phyloP scores from a whole-genome alignment of 2,329 filamentous ascomycete genomes.

The Macrophomina pseudophaseolina region DNA sequence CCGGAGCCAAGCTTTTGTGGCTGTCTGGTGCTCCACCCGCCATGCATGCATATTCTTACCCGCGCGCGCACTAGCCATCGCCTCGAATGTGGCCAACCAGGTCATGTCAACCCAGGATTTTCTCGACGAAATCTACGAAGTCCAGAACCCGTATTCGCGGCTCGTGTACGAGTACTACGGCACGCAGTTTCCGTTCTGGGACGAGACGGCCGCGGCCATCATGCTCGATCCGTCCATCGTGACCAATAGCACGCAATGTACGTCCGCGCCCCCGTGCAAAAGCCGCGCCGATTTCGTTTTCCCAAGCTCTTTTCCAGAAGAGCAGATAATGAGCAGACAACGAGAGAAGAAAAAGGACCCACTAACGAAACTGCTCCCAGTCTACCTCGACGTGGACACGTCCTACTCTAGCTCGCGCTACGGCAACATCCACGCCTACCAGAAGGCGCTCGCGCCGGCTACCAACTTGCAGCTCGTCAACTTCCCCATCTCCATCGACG shows the following conservation, averaged over 20 bases:
- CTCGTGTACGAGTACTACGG: slow-evolving; percentile 48
- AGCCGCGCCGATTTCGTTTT: too few species aligned
- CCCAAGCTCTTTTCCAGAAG: too few species aligned
- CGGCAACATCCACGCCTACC: slow-evolving; percentile 52
- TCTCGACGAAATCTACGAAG: slow-evolving; percentile 45
- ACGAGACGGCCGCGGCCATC: slow-evolving; percentile 52
- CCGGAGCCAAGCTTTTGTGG: background rate
- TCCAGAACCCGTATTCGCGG: slow-evolving; percentile 46
- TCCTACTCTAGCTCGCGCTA: slow-evolving; percentile 49
- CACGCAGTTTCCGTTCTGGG: slow-evolving; percentile 52
- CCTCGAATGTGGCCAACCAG: slow-evolving; percentile 56
- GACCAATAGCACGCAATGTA: slow-evolving; percentile 44
- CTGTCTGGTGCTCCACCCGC: background rate
- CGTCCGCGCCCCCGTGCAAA: slow-evolving; percentile 11
- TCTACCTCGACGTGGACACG: slow-evolving; percentile 52
- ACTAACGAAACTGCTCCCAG: slow-evolving; percentile 26
- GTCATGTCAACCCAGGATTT: slow-evolving; percentile 49
- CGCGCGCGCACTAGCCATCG: slow-evolving; percentile 36
- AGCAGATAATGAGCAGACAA: too few species aligned
- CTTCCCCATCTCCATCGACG: slow-evolving; percentile 49
- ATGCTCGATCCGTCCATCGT: slow-evolving; percentile 47
- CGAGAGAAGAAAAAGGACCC: background rate
- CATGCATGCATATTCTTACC: slow-evolving; percentile 23
- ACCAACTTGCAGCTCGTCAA: slow-evolving; percentile 46
- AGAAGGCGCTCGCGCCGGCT: slow-evolving; percentile 44